Percentiles rank a stretch among this genome's conserved stretches.
Conservation (phyloP, 1,139 yeast species). For the Yamadazyma membranifaciens region DNA sequence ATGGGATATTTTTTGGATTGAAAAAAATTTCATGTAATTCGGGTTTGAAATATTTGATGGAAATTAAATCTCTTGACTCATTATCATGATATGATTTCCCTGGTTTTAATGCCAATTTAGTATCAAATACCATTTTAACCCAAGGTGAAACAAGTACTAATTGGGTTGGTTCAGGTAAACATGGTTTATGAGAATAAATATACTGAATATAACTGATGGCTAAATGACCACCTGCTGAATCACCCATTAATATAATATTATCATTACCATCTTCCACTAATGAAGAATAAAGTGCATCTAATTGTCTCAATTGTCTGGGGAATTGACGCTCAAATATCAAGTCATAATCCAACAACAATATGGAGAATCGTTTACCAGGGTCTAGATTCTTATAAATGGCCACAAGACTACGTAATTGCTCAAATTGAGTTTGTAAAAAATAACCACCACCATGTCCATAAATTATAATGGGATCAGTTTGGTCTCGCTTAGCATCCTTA, state of each 20-base stretch:
- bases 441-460: constrained; percentile 48
- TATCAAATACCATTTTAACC: constrained; percentile 17
- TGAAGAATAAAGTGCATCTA: constrained; percentile 27
- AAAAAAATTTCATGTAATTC: constrained; percentile 7
- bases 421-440: constrained; percentile 32
- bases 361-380: constrained; percentile 26
- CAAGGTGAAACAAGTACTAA: constrained; percentile 41
- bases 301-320: constrained; percentile 37
- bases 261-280: constrained; percentile 29
- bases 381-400: constrained; percentile 31
- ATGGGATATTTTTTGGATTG: constrained; percentile 6
- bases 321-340: constrained; percentile 32
- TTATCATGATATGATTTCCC: constrained; percentile 39
- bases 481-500: constrained; percentile 24
- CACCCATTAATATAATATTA: constrained; percentile 37
- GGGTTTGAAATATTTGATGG: constrained; percentile 10
- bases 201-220: constrained; percentile 28
- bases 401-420: constrained; percentile 31
- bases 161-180: constrained; percentile 28
- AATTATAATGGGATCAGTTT: constrained; percentile 35
- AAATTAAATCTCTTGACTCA: constrained; percentile 30
- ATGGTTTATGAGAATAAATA: constrained; percentile 17
- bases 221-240: constrained; percentile 45
- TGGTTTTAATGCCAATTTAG: constrained; percentile 18
- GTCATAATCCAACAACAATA: constrained; percentile 39